Evolutionary conservation across 306 rosid genomes (phyloP), one percentile per base, ranked within the genome.

Genomic region (Herpetospermum pedunculosum): DNA sequence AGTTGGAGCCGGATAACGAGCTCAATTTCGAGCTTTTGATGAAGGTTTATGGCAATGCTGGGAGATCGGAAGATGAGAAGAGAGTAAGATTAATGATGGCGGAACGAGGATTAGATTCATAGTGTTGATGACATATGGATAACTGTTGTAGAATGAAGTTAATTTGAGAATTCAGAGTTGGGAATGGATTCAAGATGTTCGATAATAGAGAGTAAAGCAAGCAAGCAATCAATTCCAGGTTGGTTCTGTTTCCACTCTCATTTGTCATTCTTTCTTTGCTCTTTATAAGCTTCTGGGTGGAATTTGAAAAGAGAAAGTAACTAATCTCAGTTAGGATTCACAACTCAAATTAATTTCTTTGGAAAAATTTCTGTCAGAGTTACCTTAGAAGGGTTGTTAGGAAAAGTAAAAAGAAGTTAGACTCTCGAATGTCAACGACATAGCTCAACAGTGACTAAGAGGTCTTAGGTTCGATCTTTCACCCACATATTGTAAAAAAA

Each of bases 1-100:
- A 91, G 70, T 87, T 91, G 82, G 96, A 89, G 69, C 98, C 91
- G 0, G 97, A 91, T 80, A 89, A 88, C 19, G 96, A 90, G 69
- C 96, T 83, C 32, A 93, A 93, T 73, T 93, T 89, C 76, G 82
- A 81, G 71, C 96, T 93, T 76, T 75, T 93, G 65, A 89, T 87
- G 86, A 87, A 84, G 78, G 87, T 89, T 47, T 93, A 85, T 57
- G 73, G 81, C 77, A 80, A 85, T 79, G 88, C 85, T 26, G 87
- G 92, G 54, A 87, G 85, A 72, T 62, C 60, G 74, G 92, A 89
- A 60, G 92, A 84, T 70, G 77, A 80, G 78, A 84, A 90, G 80
- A 87, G 88, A 78, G 85, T 87, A 62, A 87, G 83, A 83, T 35
- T 28, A 78, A 87, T 87, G 96, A 76, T 92, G 88, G 77, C 58